Evolutionary conservation across 2,329 filamentous ascomycete species (phyloP).

Genomic region (Aspergillus phoenicis): DNA sequence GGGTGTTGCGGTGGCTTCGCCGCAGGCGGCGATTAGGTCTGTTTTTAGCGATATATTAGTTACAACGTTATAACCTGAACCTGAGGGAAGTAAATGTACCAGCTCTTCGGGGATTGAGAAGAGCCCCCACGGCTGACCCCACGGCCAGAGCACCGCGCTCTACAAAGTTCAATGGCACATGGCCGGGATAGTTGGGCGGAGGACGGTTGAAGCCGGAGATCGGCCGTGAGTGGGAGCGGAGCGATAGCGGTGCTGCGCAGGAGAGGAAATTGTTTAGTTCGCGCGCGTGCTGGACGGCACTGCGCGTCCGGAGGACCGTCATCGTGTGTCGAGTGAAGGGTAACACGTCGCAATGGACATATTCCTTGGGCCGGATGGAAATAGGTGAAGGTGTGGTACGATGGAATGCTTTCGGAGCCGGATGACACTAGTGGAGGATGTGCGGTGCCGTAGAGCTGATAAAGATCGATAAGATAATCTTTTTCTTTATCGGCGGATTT

Average conservation of each 20-base stretch:
- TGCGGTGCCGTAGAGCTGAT: constrained; percentile 23
- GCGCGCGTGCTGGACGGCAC: constrained; percentile 18
- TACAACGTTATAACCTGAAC: background rate
- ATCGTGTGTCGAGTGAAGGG: constrained; percentile 24
- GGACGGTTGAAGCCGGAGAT: constrained; percentile 88
- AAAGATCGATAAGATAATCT: constrained; percentile 23
- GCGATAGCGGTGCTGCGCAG: constrained; percentile 8
- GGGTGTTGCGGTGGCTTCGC: constrained; percentile 89
- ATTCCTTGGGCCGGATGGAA: constrained; percentile 6
- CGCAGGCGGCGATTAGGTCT: constrained; percentile 94
- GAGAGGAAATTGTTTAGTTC: constrained; percentile 12
- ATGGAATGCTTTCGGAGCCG: constrained; percentile 18
- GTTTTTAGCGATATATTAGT: constrained; percentile 36
- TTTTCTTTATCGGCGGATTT: background rate
- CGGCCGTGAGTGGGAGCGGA: constrained; percentile 37
- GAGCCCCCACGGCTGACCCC: constrained; percentile 61
- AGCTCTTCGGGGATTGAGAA: constrained; percentile 76
- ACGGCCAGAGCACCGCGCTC: constrained; percentile 73
- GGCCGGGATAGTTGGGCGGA: constrained; percentile 83
- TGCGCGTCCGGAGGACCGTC: constrained; percentile 30
- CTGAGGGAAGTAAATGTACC: constrained; percentile 50
- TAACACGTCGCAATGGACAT: constrained; percentile 15
- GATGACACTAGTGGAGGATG: constrained; percentile 13
- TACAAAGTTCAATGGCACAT: constrained; percentile 79
- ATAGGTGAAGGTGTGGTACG: constrained; percentile 18